phyloP scores from a whole-genome alignment of 108 stramenopile genomes.

The Conticribra guillardii region DNA sequence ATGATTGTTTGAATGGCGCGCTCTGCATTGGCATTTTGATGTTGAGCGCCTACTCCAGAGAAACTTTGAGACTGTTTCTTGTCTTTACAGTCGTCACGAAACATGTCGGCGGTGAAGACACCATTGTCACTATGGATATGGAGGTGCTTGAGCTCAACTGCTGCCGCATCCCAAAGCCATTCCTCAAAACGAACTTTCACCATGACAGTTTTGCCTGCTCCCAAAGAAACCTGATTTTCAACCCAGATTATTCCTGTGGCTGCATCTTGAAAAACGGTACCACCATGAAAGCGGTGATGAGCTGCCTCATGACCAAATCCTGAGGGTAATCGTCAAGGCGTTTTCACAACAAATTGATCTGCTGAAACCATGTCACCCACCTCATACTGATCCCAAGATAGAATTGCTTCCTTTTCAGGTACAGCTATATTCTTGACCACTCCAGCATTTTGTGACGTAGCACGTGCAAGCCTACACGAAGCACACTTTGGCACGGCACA shows the following conservation, averaged over 20 bases:
- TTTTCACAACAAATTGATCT: constrained; percentile 28
- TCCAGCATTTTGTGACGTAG: neutral
- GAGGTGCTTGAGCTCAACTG: constrained; percentile 28
- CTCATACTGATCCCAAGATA: neutral
- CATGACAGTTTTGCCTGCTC: constrained; percentile 38
- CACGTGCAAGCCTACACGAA: neutral
- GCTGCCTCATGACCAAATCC: constrained; percentile 28
- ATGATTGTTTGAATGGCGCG: too few species aligned
- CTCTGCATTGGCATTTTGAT: too few species aligned
- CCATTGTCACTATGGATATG: constrained; percentile 40
- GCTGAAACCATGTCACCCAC: constrained; percentile 43
- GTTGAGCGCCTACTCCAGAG: too few species aligned
- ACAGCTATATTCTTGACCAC: neutral
- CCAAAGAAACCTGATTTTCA: too few species aligned
- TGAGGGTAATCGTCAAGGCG: constrained; percentile 32
- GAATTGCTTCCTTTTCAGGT: neutral
- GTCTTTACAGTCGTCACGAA: too few species aligned
- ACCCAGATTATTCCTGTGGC: too few species aligned
- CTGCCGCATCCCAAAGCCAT: neutral
- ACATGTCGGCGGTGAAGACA: too few species aligned
- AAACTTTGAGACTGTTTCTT: constrained; percentile 35
- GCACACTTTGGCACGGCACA: neutral
- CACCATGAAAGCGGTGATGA: constrained; percentile 10
- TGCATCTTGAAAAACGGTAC: constrained; percentile 51
- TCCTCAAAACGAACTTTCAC: constrained; percentile 47